Base-by-base conservation (phyloP, 208 protist species). In the Trypanosoma rangeli region DNA sequence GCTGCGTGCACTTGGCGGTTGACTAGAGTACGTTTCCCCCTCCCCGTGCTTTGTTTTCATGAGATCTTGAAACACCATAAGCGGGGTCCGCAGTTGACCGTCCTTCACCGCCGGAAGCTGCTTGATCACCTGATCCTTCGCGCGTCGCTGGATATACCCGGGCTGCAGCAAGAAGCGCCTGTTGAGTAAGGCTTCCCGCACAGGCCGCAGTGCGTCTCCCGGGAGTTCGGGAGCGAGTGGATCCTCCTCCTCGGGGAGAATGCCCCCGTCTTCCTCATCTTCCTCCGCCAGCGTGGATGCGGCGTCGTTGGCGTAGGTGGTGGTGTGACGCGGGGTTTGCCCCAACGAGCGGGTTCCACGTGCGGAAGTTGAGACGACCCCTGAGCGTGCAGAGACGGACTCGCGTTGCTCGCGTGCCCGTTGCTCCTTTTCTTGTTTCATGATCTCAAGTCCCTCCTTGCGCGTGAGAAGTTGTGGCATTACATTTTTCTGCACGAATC, bases 41-140 rank as follows among this genome's bases (percentile, higher is more conserved):
- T 87, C 79, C 52, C 85, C 81, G 72, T 87, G 68, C 56, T 80
- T 80, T 29, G 74, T 68, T 46, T 77, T 75, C 73, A 93, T 83
- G 9, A 95, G 39, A 56, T 90, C 84, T 39, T 85, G 70, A 58
- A 95, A 93, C 13, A 95, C 90, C 58, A 82, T 68, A 26, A 95
- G 77, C 49, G 90, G 90, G 0, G 87, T 93, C 64, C 86, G 87
- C 59, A 92, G 50, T n/a, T 64, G 56, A 3, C 78, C 79, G 56
- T 90, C 88, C 76, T 82, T 89, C 33, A 88, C 70, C 28, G 82
- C 79, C 4, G 83, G 81, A 44, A 91, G 82, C n/a, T 76, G 54
- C 64, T 72, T 79, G 16, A 93, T 71, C 31, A 81, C 77, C 20
- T 48, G n/a, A 68, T 84, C 80, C 49, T 61, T 66, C 20, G 61